A percentile compares a stretch with the other conserved stretches of the same genome.
These are phyloP conservation scores for Pyricularia sp. DNA, from an alignment of 2,329 filamentous ascomycete species.

Conservation along the genomic window DNA sequence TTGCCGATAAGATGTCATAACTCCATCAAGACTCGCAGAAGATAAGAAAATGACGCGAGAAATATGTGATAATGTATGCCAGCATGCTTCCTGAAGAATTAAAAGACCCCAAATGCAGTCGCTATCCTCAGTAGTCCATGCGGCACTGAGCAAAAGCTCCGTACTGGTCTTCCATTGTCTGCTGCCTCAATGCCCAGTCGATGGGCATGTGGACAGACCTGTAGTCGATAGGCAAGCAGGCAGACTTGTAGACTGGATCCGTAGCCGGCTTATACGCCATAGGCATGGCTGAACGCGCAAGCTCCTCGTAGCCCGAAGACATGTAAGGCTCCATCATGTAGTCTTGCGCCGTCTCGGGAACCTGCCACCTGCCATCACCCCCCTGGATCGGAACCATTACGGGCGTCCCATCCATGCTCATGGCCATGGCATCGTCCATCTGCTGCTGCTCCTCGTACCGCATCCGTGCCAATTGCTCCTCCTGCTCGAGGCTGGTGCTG, in stretches of 20 bases:
- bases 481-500: conserved; percentile 42
- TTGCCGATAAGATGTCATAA: neutral
- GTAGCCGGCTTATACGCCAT: conserved; percentile 44
- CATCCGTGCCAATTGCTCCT: conserved; percentile 48
- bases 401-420: conserved; percentile 39
- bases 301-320: conserved; percentile 65
- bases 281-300: conserved; percentile 37
- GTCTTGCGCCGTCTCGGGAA: conserved; percentile 18
- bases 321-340: conserved; percentile 76
- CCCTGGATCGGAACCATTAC: conserved; percentile 37
- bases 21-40: neutral
- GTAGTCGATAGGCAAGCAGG: conserved; percentile 34
- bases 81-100: neutral
- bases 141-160: conserved; percentile 37
- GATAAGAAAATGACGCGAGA: neutral
- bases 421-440: conserved; percentile 2
- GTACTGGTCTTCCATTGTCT: conserved; percentile 60
- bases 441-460: conserved; percentile 46
- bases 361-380: conserved; percentile 42
- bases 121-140: conserved; percentile 15
- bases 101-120: neutral
- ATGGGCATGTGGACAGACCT: conserved; percentile 23
- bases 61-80: neutral
- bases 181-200: conserved; percentile 34
- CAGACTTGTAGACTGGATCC: conserved; percentile 58